phyloP scores from a whole-genome alignment of 371 early-diverging fungal species.

The Rhizopus microsporus region DNA sequence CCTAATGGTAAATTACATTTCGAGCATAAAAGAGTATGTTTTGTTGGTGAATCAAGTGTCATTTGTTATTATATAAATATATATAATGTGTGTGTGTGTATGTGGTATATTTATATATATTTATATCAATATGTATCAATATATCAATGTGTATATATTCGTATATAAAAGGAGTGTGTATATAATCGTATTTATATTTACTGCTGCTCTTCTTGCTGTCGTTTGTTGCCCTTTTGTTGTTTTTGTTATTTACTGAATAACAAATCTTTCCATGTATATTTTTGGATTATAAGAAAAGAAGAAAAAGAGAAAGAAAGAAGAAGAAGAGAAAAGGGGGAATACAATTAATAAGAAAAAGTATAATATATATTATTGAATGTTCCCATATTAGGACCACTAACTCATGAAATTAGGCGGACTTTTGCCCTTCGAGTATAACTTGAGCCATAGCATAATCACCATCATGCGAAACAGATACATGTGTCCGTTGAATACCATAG shows the following conservation, averaged over 20 bases:
- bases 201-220: no score
- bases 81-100: neutral
- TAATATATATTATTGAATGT: neutral
- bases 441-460: slow-evolving; percentile 68
- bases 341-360: neutral
- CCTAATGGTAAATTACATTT: slow-evolving; percentile 86
- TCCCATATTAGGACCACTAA: slow-evolving; percentile 17
- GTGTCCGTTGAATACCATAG: slow-evolving; percentile 42
- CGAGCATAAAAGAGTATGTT: slow-evolving; percentile 81
- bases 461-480: slow-evolving; percentile 67
- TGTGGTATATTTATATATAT: neutral
- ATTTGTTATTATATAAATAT: neutral
- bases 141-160: no score
- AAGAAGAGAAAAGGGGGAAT: neutral
- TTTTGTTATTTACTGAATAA: no score
- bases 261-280: no score
- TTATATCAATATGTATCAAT: no score
- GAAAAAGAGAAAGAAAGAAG: neutral
- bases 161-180: no score
- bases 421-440: slow-evolving; percentile 52
- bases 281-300: neutral
- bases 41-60: slow-evolving; percentile 15
- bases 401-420: slow-evolving; percentile 13
- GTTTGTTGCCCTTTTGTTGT: no score
- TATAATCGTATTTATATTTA: no score